Percentiles rank a stretch among this genome's conserved stretches.
Evolutionary conservation across 208 protist species (phyloP).

Genomic region (Crithidia acanthocephali): DNA sequence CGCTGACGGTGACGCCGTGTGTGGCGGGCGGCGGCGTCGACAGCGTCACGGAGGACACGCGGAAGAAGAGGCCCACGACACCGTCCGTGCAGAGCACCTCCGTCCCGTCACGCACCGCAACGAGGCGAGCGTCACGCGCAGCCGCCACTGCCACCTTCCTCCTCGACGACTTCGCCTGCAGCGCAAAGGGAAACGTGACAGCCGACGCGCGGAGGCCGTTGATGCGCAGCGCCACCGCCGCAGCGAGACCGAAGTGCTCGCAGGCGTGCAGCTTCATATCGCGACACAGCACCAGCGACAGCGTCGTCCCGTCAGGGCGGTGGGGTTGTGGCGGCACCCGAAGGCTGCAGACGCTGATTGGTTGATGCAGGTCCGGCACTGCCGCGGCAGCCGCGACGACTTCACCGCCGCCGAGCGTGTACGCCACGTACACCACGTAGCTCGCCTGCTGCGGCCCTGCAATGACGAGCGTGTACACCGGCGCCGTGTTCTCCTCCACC

Average conservation of each 20-base stretch:
- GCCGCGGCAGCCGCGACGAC: slow-evolving; percentile 1
- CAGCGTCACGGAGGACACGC: slow-evolving; percentile 15
- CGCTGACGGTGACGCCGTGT: background rate
- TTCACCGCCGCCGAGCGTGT: slow-evolving; percentile 4
- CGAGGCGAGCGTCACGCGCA: background rate
- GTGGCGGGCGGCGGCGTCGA: background rate
- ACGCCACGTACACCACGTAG: slow-evolving; percentile 20
- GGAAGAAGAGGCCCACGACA: slow-evolving; percentile 23
- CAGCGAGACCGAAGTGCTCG: slow-evolving; percentile 27
- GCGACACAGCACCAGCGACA: slow-evolving; percentile 27
- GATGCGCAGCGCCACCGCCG: slow-evolving; percentile 11
- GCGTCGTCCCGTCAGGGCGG: slow-evolving; percentile 5
- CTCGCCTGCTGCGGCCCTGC: background rate
- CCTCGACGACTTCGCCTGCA: background rate
- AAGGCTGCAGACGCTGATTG: slow-evolving; percentile 24
- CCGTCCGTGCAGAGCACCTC: slow-evolving; percentile 30
- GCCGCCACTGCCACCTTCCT: background rate
- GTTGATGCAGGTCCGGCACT: slow-evolving; percentile 1
- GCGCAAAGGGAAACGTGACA: slow-evolving; percentile 4
- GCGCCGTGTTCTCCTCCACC: slow-evolving; percentile 14
- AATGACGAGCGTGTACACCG: slow-evolving; percentile 28
- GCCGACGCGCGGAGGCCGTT: background rate
- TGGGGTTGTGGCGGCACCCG: background rate
- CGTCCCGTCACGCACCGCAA: slow-evolving; percentile 12
- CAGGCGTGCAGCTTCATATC: slow-evolving; percentile 32